Conservation (phyloP, 768 basidiomycete genomes). For the Suillus placidus region DNA sequence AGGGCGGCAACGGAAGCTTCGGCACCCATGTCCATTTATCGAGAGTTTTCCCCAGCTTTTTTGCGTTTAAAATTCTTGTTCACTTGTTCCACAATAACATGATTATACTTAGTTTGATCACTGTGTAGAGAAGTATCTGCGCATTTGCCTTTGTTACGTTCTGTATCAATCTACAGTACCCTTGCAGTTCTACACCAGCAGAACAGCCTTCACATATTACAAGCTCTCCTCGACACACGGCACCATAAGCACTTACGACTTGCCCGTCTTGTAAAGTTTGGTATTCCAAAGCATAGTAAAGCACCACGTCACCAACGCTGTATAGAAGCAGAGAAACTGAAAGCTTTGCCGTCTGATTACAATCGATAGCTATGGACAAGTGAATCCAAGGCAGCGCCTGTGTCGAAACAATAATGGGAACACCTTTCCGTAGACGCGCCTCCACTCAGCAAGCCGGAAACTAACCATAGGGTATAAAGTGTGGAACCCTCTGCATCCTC, state of each 20-base stretch:
- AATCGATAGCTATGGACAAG: constrained; percentile 40
- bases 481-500: constrained; percentile 46
- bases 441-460: constrained; percentile 90
- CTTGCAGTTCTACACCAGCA: too few relatives aligned
- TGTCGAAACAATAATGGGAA: constrained; percentile 94
- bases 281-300: not conserved
- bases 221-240: too few relatives aligned
- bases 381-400: constrained; percentile 61
- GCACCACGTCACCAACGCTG: not conserved
- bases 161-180: too few relatives aligned
- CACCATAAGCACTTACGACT: not conserved
- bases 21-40: too few relatives aligned
- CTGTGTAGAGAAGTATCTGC: too few relatives aligned
- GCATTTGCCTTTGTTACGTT: too few relatives aligned
- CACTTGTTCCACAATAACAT: too few relatives aligned
- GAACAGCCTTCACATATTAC: too few relatives aligned
- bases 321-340: not conserved
- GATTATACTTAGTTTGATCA: too few relatives aligned
- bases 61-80: too few relatives aligned
- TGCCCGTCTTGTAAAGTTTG: not conserved
- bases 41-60: too few relatives aligned
- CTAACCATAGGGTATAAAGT: constrained; percentile 85
- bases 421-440: constrained; percentile 92
- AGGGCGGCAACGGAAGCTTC: too few relatives aligned
- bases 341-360: constrained; percentile 4